A percentile compares a stretch with the other conserved stretches of the same genome.
These are phyloP conservation scores for Talaromyces ruber DNA, from an alignment of 495 filamentous ascomycete genomes.

Conservation along the genomic window DNA sequence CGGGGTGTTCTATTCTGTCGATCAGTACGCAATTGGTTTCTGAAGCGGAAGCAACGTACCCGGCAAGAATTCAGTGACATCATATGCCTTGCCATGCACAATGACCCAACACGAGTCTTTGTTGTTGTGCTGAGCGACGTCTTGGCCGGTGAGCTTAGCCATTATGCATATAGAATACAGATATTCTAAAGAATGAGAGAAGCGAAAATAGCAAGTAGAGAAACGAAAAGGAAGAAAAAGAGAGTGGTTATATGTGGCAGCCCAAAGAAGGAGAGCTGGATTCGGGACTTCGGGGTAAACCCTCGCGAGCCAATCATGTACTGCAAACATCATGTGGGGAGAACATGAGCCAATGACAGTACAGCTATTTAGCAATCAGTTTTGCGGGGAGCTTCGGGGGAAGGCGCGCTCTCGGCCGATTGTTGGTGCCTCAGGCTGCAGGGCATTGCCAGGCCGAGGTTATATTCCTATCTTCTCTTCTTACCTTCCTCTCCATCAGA, in stretches of 20 bases:
- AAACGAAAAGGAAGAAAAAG: background rate
- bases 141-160: conserved; percentile 57
- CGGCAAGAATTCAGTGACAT: conserved; percentile 84
- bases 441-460: background rate
- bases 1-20: conserved; percentile 61
- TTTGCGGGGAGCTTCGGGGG: conserved; percentile 3
- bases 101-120: conserved; percentile 77
- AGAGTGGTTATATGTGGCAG: background rate
- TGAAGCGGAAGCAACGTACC: conserved; percentile 14
- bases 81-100: conserved; percentile 86
- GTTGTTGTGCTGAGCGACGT: conserved; percentile 76
- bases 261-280: background rate
- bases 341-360: background rate
- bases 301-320: background rate
- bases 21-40: background rate
- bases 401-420: background rate
- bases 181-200: background rate
- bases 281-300: background rate
- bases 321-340: background rate
- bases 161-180: background rate
- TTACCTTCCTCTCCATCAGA: background rate
- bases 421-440: background rate
- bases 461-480: background rate
- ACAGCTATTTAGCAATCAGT: background rate
- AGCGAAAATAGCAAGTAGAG: background rate